A percentile compares a stretch with the other conserved stretches of the same genome.
Evolutionary conservation across 176 grass and related monocot genomes (phyloP).

Genomic region (Chrysopogon serrulatus): DNA sequence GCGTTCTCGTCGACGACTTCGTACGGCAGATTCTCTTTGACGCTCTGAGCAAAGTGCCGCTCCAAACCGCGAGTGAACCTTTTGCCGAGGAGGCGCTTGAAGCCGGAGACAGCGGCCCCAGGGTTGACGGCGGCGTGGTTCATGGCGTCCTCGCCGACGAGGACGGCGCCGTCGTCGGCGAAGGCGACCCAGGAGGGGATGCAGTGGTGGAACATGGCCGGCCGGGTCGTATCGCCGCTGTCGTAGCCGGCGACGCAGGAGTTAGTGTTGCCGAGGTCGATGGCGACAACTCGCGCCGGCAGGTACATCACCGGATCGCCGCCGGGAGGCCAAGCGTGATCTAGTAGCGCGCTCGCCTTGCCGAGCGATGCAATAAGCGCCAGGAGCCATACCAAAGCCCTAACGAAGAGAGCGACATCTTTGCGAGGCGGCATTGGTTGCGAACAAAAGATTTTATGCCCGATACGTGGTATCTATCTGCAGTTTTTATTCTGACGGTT

Average conservation of each 20-base stretch:
- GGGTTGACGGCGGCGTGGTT: background rate
- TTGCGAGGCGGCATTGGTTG: too few relatives aligned
- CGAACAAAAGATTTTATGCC: too few relatives aligned
- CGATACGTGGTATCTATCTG: too few relatives aligned
- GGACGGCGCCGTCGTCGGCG: background rate
- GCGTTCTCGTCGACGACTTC: too few relatives aligned
- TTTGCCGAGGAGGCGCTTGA: background rate
- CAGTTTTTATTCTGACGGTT: too few relatives aligned
- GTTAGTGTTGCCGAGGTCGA: slow-evolving; percentile 10
- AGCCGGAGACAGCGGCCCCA: background rate
- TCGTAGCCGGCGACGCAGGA: slow-evolving; percentile 2
- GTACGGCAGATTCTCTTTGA: too few relatives aligned
- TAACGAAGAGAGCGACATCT: too few relatives aligned
- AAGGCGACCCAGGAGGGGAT: slow-evolving; percentile 18
- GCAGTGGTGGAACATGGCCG: background rate
- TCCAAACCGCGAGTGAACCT: background rate
- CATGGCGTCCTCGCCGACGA: background rate
- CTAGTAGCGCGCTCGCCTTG: too few relatives aligned
- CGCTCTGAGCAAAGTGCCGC: too few relatives aligned
- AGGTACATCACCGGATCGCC: background rate
- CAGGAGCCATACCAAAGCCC: too few relatives aligned
- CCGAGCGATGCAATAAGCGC: too few relatives aligned
- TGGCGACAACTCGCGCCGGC: background rate
- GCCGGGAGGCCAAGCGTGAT: too few relatives aligned
- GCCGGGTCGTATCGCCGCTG: background rate